Conservation (phyloP, 2,329 filamentous ascomycete species). For the Cladophialophora immunda region DNA sequence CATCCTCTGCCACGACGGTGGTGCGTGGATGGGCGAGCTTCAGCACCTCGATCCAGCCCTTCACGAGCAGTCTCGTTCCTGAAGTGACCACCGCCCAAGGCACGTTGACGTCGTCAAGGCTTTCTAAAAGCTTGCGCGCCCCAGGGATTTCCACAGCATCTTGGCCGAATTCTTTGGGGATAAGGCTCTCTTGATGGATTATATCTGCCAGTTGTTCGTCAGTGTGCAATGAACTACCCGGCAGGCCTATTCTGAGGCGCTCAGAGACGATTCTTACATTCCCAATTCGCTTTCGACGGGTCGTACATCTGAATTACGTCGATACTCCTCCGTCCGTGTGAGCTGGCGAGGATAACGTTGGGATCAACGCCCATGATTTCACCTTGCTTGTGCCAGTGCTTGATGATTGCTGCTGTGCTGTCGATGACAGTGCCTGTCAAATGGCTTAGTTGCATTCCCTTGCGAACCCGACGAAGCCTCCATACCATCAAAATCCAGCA, state of each 20-base stretch:
- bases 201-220: constrained; percentile 67
- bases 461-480: background rate
- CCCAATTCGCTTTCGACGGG: constrained; percentile 88
- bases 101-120: constrained; percentile 68
- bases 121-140: constrained; percentile 73
- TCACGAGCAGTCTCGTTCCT: constrained; percentile 71
- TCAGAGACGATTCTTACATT: constrained; percentile 68
- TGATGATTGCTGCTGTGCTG: constrained; percentile 65
- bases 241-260: background rate
- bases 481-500: constrained; percentile 57
- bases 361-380: constrained; percentile 84
- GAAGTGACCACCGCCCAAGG: constrained; percentile 88
- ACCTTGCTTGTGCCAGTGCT: constrained; percentile 70
- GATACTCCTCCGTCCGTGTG: constrained; percentile 88
- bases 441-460: background rate
- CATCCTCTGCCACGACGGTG: constrained; percentile 79
- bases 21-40: constrained; percentile 70
- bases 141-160: constrained; percentile 89
- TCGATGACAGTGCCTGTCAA: constrained; percentile 54
- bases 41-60: constrained; percentile 75
- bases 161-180: constrained; percentile 78
- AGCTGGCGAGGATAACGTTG: constrained; percentile 85
- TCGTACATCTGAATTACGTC: constrained; percentile 82
- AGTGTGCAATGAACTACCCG: background rate
- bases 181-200: constrained; percentile 75